These are phyloP conservation scores for Pichia californica DNA, from an alignment of 805 yeast species.

Conservation along the genomic window DNA sequence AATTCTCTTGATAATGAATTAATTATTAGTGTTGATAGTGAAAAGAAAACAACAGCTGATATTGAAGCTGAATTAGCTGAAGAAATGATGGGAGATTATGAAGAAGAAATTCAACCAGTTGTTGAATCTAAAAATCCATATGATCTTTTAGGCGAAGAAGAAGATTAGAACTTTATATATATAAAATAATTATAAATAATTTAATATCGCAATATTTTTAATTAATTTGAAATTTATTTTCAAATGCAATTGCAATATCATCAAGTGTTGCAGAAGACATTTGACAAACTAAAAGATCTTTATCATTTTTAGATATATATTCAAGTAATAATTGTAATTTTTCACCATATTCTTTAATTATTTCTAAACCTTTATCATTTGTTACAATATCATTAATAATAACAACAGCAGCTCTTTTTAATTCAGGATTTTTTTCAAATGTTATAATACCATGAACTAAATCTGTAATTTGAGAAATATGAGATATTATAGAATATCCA, in stretches of 20 bases:
- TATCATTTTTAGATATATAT: conserved; percentile 42
- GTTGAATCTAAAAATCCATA: conserved; percentile 20
- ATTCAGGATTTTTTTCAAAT: conserved; percentile 44
- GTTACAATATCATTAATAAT: conserved; percentile 55
- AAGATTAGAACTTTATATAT: background rate
- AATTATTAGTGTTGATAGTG: conserved; percentile 10
- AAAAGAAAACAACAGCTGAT: conserved; percentile 14
- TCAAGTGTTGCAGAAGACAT: conserved; percentile 40
- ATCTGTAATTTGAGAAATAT: conserved; percentile 57
- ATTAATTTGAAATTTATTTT: no score
- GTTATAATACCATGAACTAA: conserved; percentile 70
- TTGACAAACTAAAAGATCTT: conserved; percentile 53
- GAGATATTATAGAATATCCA: conserved; percentile 41
- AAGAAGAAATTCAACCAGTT: conserved; percentile 8
- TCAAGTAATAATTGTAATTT: conserved; percentile 37
- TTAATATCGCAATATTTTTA: no score
- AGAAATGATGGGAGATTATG: conserved; percentile 13
- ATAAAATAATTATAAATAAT: no score
- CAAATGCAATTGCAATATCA: conserved; percentile 24
- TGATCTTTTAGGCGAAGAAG: conserved; percentile 23
- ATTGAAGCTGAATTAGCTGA: conserved; percentile 15
- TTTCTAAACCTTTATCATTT: conserved; percentile 34
- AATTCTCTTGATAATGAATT: conserved; percentile 17
- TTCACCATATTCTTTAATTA: conserved; percentile 43
- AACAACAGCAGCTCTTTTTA: conserved; percentile 70